Evolutionary conservation across 1,284 basidiomycete species (phyloP).

Genomic region (Phlebopus sp.): DNA sequence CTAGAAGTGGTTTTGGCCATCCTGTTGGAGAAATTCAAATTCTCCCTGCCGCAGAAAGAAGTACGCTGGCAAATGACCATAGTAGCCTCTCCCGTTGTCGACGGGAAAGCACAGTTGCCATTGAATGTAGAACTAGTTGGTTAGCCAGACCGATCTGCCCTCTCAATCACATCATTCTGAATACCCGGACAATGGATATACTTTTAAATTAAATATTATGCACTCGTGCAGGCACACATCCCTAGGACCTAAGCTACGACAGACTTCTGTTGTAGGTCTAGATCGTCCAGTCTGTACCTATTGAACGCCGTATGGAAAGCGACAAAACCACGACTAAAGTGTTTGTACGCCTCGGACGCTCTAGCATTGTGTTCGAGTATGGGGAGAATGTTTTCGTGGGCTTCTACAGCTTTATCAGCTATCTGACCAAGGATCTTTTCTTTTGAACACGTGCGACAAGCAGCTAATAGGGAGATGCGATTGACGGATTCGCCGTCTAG

Average conservation of each 20-base stretch:
- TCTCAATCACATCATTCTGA: too few relatives aligned
- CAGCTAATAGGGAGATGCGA: slow-evolving; percentile 27
- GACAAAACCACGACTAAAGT: slow-evolving; percentile 25
- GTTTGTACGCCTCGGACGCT: slow-evolving; percentile 17
- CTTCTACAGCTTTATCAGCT: slow-evolving; percentile 16
- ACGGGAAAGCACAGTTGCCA: too few relatives aligned
- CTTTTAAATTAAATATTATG: not conserved
- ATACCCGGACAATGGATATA: too few relatives aligned
- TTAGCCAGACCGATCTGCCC: not conserved
- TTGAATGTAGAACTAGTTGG: not conserved
- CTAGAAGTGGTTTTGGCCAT: too few relatives aligned
- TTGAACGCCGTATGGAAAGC: slow-evolving; percentile 19
- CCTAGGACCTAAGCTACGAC: not conserved
- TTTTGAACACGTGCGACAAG: slow-evolving; percentile 16
- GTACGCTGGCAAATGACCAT: too few relatives aligned
- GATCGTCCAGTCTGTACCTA: slow-evolving; percentile 18
- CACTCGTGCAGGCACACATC: not conserved
- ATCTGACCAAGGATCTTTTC: slow-evolving; percentile 19
- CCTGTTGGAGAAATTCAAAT: not conserved
- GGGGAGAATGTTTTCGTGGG: slow-evolving; percentile 7
- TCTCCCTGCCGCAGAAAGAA: not conserved
- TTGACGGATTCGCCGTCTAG: slow-evolving; percentile 29
- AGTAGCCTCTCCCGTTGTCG: too few relatives aligned
- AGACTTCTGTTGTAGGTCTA: slow-evolving; percentile 4
- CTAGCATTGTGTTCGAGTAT: slow-evolving; percentile 11